These are phyloP conservation scores for Rubroboletus satanas DNA, from an alignment of 768 basidiomycete species.

Conservation along the genomic window DNA sequence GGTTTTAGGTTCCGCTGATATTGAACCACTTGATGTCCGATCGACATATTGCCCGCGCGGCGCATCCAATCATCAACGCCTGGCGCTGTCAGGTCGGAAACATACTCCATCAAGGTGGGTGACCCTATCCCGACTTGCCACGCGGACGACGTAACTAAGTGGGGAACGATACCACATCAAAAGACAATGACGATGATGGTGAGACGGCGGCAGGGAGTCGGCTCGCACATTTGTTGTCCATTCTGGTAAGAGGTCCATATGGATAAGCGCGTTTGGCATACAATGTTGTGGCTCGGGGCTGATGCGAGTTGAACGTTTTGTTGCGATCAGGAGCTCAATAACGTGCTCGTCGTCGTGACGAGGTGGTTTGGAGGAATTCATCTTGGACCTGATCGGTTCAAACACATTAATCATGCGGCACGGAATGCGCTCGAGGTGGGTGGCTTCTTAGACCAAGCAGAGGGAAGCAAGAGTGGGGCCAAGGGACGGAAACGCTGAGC, in stretches of 20 bases:
- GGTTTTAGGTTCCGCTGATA: slow-evolving; percentile 60
- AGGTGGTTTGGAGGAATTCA: slow-evolving; percentile 93
- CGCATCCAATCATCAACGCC: slow-evolving; percentile 78
- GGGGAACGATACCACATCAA: background rate
- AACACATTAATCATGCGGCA: slow-evolving; percentile 95
- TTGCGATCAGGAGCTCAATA: slow-evolving; percentile 58
- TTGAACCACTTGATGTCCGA: slow-evolving; percentile 68
- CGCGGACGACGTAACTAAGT: background rate
- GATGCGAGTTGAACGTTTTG: background rate
- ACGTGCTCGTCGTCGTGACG: slow-evolving; percentile 89
- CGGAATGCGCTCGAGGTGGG: slow-evolving; percentile 85
- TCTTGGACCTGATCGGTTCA: slow-evolving; percentile 83
- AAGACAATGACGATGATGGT: slow-evolving; percentile 94
- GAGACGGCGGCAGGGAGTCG: slow-evolving; percentile 91
- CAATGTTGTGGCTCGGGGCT: background rate
- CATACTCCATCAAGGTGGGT: slow-evolving; percentile 69
- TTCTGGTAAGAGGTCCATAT: slow-evolving; percentile 51
- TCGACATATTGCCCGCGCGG: slow-evolving; percentile 65
- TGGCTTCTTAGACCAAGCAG: slow-evolving; percentile 69
- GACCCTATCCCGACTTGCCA: background rate
- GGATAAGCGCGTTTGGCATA: background rate
- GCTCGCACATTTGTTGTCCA: slow-evolving; percentile 86
- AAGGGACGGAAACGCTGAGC: slow-evolving; percentile 30
- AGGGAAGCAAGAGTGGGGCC: slow-evolving; percentile 20
- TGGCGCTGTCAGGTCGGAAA: slow-evolving; percentile 72